phyloP scores from a whole-genome alignment of 345 rosid species.

The Psidium guajava region DNA sequence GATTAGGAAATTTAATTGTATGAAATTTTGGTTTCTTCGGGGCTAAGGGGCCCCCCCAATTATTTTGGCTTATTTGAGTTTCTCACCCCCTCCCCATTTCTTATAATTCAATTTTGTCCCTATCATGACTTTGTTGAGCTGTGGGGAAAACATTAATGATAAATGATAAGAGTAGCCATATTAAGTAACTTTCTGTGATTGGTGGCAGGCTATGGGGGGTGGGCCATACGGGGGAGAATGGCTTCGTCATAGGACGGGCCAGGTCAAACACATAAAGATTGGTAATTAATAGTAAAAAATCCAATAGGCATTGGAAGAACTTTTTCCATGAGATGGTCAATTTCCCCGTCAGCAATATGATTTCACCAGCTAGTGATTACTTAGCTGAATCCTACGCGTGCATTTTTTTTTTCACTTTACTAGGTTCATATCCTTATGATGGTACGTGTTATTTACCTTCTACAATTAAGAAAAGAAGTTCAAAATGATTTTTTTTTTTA shows the following conservation, averaged over 20 bases:
- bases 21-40: neutral
- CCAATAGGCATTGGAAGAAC: neutral
- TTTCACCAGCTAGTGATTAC: neutral
- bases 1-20: slow-evolving; percentile 1
- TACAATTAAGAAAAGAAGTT: neutral
- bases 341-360: neutral
- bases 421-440: neutral
- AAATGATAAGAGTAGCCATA: neutral
- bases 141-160: neutral
- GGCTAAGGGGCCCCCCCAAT: neutral
- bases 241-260: neutral
- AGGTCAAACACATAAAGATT: neutral
- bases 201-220: neutral
- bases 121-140: neutral
- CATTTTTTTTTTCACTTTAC: neutral
- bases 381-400: neutral
- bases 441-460: neutral
- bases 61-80: neutral
- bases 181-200: neutral
- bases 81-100: neutral
- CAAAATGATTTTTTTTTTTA: neutral
- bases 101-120: neutral
- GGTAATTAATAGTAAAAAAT: neutral
- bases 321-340: neutral
- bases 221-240: neutral